Base-by-base conservation (phyloP, 2,329 filamentous ascomycete species). In the Hypoxylon sp. region DNA sequence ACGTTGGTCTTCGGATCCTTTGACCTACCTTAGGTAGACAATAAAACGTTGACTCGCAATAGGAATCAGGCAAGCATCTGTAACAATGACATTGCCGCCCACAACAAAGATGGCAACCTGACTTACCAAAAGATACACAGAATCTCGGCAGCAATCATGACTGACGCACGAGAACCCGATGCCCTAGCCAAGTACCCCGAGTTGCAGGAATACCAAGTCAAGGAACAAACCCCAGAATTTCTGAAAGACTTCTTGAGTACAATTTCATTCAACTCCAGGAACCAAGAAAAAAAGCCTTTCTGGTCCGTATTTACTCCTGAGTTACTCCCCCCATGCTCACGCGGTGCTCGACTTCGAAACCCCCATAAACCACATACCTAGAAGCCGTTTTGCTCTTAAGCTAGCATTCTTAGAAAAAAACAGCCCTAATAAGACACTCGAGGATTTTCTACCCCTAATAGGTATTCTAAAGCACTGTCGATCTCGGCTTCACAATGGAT, bases 51-150 rank as follows among this genome's bases (percentile, higher is more conserved):
- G 23, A 50, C 10, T 17, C 45, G 50, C 17, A 53, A 61, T 23
- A 28, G 11, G 7, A 14, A 21, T 2, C 51, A 41, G 19, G 34
- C n/a, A 43, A 53, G 23, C 19, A 49, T 7, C 10, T 11, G 11
- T 50, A n/a, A 50, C 51, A 56, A 62, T 41, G 32, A 13, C 19
- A 30, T 49, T 49, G 21, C 17, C 21, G 14, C 1, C 11, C 17
- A 34, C 9, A 9, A 55, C 36, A 61, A 61, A 61, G 59, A 28
- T 9, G 25, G 17, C 10, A 13, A 6, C 19, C 21, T 2, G 14
- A 25, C 13, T 14, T 30, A 38, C 19, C 36, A 55, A 55, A 23
- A 30, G 46, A 30, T 14, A 49, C 25, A 13, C 21, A 7, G 25
- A 19, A 17, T 14, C 7, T 38, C 3, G 13, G 21, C 11, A 30